Conservation (phyloP, 1,284 basidiomycete species). For the Thecaphora frezii region DNA sequence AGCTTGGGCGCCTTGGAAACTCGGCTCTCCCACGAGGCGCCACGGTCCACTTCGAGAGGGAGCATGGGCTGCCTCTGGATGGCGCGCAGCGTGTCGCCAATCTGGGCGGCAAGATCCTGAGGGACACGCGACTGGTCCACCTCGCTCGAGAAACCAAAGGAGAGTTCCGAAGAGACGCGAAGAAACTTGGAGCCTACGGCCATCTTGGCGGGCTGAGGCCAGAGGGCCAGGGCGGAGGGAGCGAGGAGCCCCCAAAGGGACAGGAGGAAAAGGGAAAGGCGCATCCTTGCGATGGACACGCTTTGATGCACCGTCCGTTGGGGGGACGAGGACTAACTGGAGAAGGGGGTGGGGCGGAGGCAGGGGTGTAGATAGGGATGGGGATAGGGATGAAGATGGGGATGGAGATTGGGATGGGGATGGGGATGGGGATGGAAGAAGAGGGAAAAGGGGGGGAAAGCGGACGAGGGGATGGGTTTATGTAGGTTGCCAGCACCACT, state of each 20-base stretch:
- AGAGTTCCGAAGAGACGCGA: conserved; percentile 63
- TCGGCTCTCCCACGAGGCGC: conserved; percentile 60
- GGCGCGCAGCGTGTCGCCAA: conserved; percentile 59
- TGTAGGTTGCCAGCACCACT: too few relatives aligned
- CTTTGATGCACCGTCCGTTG: too few relatives aligned
- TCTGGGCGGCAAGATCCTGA: conserved; percentile 67
- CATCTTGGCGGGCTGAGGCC: conserved; percentile 63
- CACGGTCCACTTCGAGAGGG: conserved; percentile 65
- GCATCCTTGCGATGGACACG: too few relatives aligned
- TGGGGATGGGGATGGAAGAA: too few relatives aligned
- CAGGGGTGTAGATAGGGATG: too few relatives aligned
- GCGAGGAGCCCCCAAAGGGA: not conserved
- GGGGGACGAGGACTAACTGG: too few relatives aligned
- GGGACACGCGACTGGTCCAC: conserved; percentile 64
- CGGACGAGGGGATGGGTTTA: too few relatives aligned
- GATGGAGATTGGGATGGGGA: too few relatives aligned
- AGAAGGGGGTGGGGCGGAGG: too few relatives aligned
- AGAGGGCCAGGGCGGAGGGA: conserved; percentile 18
- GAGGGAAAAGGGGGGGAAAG: too few relatives aligned
- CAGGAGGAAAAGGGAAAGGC: too few relatives aligned
- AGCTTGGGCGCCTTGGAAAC: conserved; percentile 54
- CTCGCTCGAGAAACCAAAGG: conserved; percentile 61
- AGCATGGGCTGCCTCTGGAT: conserved; percentile 63
- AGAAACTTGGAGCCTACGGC: conserved; percentile 64
- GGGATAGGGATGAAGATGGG: too few relatives aligned